A percentile compares a stretch with the other conserved stretches of the same genome.
phyloP scores from a whole-genome alignment of 306 rosid genomes.

The Sechiopsis laciniata region DNA sequence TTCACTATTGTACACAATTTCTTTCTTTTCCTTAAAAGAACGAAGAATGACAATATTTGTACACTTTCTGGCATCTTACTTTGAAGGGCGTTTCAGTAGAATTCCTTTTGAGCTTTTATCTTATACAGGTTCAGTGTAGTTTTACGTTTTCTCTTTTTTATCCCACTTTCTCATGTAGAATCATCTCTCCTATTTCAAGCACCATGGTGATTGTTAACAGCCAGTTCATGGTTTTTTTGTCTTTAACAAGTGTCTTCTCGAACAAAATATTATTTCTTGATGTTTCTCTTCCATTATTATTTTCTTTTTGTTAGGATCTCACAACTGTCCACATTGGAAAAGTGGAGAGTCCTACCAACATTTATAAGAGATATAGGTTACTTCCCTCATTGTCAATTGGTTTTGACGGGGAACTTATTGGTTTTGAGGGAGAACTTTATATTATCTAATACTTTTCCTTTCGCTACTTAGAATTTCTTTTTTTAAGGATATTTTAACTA shows the following conservation, averaged over 20 bases:
- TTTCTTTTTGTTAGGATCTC: no score
- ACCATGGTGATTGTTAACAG: neutral
- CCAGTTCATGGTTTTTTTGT: neutral
- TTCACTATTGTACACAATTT: neutral
- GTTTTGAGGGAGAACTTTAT: no score
- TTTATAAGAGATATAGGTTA: no score
- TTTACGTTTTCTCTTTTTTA: neutral
- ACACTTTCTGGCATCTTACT: constrained; percentile 2
- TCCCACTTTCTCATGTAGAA: neutral
- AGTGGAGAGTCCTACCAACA: no score
- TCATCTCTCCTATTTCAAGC: neutral
- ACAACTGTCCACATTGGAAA: no score
- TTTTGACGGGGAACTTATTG: no score
- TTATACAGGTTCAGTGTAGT: neutral
- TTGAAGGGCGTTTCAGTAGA: constrained; percentile 7
- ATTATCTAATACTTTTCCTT: no score
- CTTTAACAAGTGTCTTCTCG: neutral
- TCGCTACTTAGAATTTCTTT: neutral
- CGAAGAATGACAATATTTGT: neutral
- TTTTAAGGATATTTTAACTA: neutral
- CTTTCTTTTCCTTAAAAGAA: neutral
- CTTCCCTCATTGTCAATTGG: no score
- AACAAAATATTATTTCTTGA: neutral
- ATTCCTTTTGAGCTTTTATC: neutral
- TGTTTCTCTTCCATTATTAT: neutral